Evolutionary conservation across 2,329 filamentous ascomycete species (phyloP).

Genomic region (Ophiostoma quercus): DNA sequence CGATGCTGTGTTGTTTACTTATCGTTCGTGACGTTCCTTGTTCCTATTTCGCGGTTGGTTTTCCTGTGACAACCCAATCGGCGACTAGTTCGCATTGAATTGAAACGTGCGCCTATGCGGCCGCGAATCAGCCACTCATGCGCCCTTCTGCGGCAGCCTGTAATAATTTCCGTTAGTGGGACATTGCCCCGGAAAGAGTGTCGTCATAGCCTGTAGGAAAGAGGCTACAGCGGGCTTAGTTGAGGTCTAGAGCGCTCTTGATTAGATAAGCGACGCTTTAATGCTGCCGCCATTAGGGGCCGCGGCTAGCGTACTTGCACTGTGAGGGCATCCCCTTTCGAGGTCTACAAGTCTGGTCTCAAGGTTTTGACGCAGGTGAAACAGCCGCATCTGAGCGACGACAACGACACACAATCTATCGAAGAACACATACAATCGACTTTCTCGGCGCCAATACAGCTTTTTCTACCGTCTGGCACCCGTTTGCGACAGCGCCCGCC

Average conservation of each 20-base stretch:
- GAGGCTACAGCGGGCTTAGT: no score
- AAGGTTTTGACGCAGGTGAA: constrained; percentile 2
- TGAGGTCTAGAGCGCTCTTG: background rate
- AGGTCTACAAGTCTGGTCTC: background rate
- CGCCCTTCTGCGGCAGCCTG: background rate
- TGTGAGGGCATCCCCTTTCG: constrained; percentile 7
- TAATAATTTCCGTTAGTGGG: background rate
- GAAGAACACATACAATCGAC: background rate
- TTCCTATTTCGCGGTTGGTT: background rate
- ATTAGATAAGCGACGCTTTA: background rate
- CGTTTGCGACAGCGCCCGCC: background rate
- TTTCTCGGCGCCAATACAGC: background rate
- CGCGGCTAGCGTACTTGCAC: background rate
- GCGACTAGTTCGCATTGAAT: background rate
- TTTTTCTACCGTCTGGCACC: background rate
- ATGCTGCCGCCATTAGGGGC: background rate
- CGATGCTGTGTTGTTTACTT: background rate
- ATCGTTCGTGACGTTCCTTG: background rate
- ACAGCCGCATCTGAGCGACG: background rate
- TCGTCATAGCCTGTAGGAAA: constrained; percentile 3
- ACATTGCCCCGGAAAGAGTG: constrained; percentile 9
- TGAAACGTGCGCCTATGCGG: constrained; percentile 5
- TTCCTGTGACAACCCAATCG: background rate
- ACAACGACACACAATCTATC: background rate
- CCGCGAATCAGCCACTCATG: background rate